Evolutionary conservation across 2,329 filamentous ascomycete species (phyloP), one percentile per base, ranked within the genome.

Genomic region (Fusarium floridanum): DNA sequence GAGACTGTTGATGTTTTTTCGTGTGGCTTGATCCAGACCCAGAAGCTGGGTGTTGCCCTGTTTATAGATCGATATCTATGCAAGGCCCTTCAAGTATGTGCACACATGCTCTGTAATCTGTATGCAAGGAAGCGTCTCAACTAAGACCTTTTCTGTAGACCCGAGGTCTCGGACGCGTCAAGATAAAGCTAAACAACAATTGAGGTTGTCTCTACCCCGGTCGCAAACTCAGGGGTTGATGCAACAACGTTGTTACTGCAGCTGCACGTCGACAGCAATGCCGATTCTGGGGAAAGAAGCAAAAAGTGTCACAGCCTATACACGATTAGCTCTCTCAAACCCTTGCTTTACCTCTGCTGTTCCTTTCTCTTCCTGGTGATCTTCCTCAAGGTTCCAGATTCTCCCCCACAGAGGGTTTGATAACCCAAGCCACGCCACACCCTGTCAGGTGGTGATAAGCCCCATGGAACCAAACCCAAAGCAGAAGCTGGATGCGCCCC

Each of bases 401-500:
- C 48, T 27, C n/a, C 24, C 24, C 29, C 53, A 56, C 27, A 55
- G 29, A 6, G 16, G 32, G 27, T 29, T 41, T 22, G 27, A 45
- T 32, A 53, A 34, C 27, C 20, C 16, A 27, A 45, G 29, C 55
- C 55, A 48, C 27, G 27, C 27, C 27, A 9, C 27, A 29, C 41
- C 55, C 43, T 41, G 41, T 50, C 59, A 56, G 36, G 34, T 39
- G 36, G 66, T 20, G 55, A 62, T 55, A 69, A 71, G 32, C 50
- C 48, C 9, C 27, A 27, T 32, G 32, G 45, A 37, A 20, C 76
- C 70, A 72, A 39, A 11, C 73, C 27, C 2, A 55, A 74, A 70
- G 16, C 10, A 61, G 76, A 5, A 60, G 34, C 36, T 75, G n/a
- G 24, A 71, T 61, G 76, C 76, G 76, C 76, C 64, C 32, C 32